A percentile compares a stretch with the other conserved stretches of the same genome.
phyloP scores from a whole-genome alignment of 2,329 filamentous ascomycete genomes.

The Fusarium siculi region DNA sequence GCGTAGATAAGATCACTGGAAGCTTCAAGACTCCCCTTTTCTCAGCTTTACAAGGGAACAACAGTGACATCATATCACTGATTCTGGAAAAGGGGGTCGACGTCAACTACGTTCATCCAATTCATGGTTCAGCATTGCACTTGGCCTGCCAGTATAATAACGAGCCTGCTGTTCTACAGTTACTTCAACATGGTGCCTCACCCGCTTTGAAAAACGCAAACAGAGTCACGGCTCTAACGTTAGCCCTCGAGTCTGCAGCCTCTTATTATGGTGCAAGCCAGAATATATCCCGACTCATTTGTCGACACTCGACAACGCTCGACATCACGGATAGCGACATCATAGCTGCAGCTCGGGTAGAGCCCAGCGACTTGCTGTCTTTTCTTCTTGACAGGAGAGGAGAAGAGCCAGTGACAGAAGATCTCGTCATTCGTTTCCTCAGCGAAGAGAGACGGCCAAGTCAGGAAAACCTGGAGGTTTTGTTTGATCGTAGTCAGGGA shows the following conservation, averaged over 20 bases:
- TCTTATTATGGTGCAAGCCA: not conserved
- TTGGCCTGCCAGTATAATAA: not conserved
- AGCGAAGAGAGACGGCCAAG: not conserved
- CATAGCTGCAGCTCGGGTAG: not conserved
- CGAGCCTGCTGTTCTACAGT: not conserved
- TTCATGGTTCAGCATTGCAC: not conserved
- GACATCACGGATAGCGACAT: not conserved
- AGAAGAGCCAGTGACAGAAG: not conserved
- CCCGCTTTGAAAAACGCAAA: not conserved
- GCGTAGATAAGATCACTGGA: not conserved
- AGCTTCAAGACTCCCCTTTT: not conserved
- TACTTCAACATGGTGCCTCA: not conserved
- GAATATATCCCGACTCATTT: not conserved
- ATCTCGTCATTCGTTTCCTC: not conserved
- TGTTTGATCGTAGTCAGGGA: not conserved
- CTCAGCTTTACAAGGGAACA: not conserved
- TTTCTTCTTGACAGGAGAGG: not conserved
- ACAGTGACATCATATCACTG: not conserved
- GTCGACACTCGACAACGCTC: not conserved
- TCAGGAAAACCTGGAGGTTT: not conserved
- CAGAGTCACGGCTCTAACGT: not conserved
- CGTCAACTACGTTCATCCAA: not conserved
- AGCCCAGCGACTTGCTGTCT: not conserved
- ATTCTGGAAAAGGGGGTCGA: not conserved
- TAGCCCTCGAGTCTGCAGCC: not conserved